Conservation (phyloP, 2,329 filamentous ascomycete genomes). For the Phaeophleospora eucalypticola region DNA sequence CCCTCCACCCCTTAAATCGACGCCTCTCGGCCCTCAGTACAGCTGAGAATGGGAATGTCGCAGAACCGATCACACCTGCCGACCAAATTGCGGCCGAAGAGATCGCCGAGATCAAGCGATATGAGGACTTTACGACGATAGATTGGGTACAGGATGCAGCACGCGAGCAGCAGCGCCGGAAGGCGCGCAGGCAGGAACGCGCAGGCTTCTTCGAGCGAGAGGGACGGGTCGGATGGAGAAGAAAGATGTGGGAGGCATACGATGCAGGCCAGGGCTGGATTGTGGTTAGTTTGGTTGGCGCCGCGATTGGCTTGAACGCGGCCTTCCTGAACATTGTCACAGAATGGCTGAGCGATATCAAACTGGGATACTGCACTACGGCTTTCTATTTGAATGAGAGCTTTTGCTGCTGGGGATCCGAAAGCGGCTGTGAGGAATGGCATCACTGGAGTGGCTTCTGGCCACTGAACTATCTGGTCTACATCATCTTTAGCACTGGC, state of each 20-base stretch:
- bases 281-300: constrained; percentile 87
- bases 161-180: constrained; percentile 78
- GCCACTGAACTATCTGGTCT: constrained; percentile 79
- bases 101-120: constrained; percentile 95
- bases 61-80: constrained; percentile 50
- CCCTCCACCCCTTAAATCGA: constrained; percentile 50
- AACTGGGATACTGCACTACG: constrained; percentile 90
- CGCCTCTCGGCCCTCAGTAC: constrained; percentile 65
- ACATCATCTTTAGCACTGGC: constrained; percentile 70
- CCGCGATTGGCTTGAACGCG: constrained; percentile 89
- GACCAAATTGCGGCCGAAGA: constrained; percentile 82
- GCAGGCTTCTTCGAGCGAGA: constrained; percentile 67
- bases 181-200: constrained; percentile 67
- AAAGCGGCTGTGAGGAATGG: constrained; percentile 85
- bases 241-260: constrained; percentile 78
- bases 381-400: constrained; percentile 95
- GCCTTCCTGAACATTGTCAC: constrained; percentile 92
- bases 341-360: constrained; percentile 94
- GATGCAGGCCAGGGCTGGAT: constrained; percentile 98
- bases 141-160: constrained; percentile 99
- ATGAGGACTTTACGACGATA: constrained; percentile 97
- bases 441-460: constrained; percentile 77
- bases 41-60: constrained; percentile 57
- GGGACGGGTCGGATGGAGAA: constrained; percentile 71
- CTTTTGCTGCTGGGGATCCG: constrained; percentile 97